These are phyloP conservation scores for Apiospora phragmitis DNA, from an alignment of 2,329 filamentous ascomycete genomes.

Conservation along the genomic window DNA sequence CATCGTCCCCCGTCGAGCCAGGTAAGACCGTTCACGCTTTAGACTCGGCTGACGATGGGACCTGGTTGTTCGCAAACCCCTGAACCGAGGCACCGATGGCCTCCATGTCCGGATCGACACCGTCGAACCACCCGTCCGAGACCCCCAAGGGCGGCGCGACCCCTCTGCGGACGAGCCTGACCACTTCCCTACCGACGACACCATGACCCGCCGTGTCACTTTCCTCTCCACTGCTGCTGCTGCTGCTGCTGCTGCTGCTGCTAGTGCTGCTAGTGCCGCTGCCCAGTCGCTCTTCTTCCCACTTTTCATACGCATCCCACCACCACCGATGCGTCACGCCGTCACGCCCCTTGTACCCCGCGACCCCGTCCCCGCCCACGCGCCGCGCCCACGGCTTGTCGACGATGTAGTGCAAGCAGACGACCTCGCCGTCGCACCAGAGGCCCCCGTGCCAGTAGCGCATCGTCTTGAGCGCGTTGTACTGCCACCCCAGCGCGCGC, in stretches of 20 bases:
- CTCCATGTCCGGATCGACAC: constrained; percentile 16
- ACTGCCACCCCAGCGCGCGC: constrained; percentile 47
- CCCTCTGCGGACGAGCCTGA: constrained; percentile 16
- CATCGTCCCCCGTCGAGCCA: background rate
- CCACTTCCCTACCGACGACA: background rate
- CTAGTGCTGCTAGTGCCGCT: background rate
- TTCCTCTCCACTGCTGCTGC: background rate
- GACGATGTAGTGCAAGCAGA: constrained; percentile 53
- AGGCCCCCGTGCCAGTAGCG: constrained; percentile 51
- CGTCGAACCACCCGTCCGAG: constrained; percentile 10
- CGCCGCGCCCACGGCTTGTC: constrained; percentile 55
- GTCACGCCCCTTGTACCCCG: constrained; percentile 50
- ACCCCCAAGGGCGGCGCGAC: constrained; percentile 16
- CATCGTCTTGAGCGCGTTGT: constrained; percentile 55
- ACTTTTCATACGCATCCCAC: constrained; percentile 47
- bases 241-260: too few species aligned
- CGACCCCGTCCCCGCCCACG: constrained; percentile 40
- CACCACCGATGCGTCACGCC: constrained; percentile 53
- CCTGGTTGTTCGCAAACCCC: constrained; percentile 18
- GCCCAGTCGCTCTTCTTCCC: constrained; percentile 29
- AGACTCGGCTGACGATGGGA: background rate
- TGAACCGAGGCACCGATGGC: constrained; percentile 19
- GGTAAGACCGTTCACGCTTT: background rate
- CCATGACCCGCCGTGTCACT: background rate
- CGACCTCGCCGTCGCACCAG: constrained; percentile 49